A percentile compares a stretch with the other conserved stretches of the same genome.
Evolutionary conservation across 306 rosid genomes (phyloP).

Genomic region (Aeschynomene evenia): DNA sequence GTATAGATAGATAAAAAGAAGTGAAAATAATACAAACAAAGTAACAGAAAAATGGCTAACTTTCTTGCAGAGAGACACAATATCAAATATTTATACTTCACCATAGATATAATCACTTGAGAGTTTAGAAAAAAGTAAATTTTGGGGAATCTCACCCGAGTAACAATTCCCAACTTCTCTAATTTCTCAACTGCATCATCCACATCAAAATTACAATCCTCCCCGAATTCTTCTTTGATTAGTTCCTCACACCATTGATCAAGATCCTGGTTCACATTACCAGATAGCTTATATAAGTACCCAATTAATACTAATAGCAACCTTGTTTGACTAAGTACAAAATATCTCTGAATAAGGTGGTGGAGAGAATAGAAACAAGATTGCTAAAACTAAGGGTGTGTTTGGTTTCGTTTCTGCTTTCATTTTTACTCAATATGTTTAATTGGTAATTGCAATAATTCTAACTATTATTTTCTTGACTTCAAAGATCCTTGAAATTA

Average conservation of each 20-base stretch:
- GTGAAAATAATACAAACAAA: constrained; percentile 1
- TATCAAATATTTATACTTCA: constrained; percentile 10
- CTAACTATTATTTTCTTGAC: too few relatives aligned
- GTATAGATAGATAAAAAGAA: neutral
- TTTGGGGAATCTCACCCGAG: constrained; percentile 62
- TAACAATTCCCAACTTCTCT: constrained; percentile 82
- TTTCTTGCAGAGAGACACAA: constrained; percentile 1
- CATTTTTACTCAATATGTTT: neutral
- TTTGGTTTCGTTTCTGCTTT: neutral
- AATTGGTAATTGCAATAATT: neutral
- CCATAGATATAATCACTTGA: neutral
- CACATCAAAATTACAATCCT: constrained; percentile 80
- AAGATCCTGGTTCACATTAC: constrained; percentile 65
- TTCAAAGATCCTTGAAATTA: neutral
- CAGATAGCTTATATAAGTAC: constrained; percentile 22
- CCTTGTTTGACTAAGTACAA: neutral
- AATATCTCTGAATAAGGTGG: neutral
- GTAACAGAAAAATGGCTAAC: neutral
- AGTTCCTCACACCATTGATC: constrained; percentile 88
- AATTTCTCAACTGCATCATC: constrained; percentile 86
- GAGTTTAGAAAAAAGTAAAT: neutral
- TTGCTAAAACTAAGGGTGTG: neutral
- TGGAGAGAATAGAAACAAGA: constrained; percentile 6
- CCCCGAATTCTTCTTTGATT: constrained; percentile 78
- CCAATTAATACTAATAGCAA: neutral